Evolutionary conservation across 495 filamentous ascomycete genomes (phyloP).

Genomic region (Penicillium longicatenatum): DNA sequence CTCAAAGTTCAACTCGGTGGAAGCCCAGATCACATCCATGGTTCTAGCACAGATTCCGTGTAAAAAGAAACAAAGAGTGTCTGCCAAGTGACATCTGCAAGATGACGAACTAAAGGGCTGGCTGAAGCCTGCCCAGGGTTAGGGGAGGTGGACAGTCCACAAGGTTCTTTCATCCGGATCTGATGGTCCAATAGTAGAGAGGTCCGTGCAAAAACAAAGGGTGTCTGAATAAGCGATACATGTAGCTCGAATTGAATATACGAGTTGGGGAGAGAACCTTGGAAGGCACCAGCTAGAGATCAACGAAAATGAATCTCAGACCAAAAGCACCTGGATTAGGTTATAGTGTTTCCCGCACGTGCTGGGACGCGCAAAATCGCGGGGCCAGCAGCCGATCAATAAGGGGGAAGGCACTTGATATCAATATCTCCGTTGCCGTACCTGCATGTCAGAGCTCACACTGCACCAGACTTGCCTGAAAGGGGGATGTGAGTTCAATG

Average conservation of each 20-base stretch:
- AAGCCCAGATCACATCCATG: neutral
- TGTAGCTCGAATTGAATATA: neutral
- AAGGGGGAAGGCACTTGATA: conserved; percentile 11
- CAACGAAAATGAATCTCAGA: no score
- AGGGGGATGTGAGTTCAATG: neutral
- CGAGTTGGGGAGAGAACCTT: neutral
- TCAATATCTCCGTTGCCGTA: conserved; percentile 20
- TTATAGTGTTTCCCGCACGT: conserved; percentile 26
- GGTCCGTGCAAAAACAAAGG: neutral
- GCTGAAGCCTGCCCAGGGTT: neutral
- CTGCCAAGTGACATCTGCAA: neutral
- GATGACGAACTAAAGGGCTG: neutral
- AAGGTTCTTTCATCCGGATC: conserved; percentile 9
- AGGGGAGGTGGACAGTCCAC: neutral
- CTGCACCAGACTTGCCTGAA: conserved; percentile 1
- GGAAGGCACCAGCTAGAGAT: no score
- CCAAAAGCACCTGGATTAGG: conserved; percentile 23
- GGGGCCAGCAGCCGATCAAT: conserved; percentile 29
- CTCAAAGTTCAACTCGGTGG: neutral
- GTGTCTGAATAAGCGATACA: conserved; percentile 4
- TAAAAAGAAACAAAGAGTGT: neutral
- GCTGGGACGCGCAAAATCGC: conserved; percentile 27
- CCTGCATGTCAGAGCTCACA: conserved; percentile 25
- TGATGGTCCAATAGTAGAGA: conserved; percentile 1
- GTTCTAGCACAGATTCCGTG: neutral